Percentiles rank a stretch among this genome's conserved stretches.
Conservation (phyloP, 164 flowering plant genomes). For the Stephania yunnanensis region DNA sequence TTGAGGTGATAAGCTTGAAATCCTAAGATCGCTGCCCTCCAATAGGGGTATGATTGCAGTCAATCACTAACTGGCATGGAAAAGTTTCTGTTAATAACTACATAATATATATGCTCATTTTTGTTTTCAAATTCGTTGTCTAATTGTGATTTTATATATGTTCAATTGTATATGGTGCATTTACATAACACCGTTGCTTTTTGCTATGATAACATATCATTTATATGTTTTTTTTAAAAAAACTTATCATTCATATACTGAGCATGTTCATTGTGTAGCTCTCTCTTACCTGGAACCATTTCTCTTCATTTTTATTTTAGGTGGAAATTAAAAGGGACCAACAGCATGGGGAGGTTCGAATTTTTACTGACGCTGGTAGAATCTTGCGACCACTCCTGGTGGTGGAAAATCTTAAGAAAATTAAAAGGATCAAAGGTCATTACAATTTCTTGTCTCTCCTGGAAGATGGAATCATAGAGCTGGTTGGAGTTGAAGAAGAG, state of each 20-base stretch:
- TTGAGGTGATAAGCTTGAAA: neutral
- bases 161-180: no score
- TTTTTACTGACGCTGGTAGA: slow-evolving; percentile 85
- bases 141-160: no score
- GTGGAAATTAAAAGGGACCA: slow-evolving; percentile 80
- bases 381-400: slow-evolving; percentile 82
- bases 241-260: neutral
- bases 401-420: slow-evolving; percentile 56
- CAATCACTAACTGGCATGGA: neutral
- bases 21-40: neutral
- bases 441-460: slow-evolving; percentile 51
- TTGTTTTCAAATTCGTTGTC: no score
- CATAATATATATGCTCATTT: no score
- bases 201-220: no score
- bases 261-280: neutral
- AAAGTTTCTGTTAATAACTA: no score
- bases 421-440: slow-evolving; percentile 42
- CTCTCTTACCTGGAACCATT: neutral
- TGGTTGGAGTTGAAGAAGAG: slow-evolving; percentile 87
- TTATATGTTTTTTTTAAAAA: no score
- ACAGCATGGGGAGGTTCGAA: slow-evolving; percentile 62
- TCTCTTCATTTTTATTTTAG: slow-evolving; percentile 25
- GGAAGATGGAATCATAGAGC: slow-evolving; percentile 63
- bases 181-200: no score
- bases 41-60: neutral